Base-by-base conservation (phyloP, 1,284 basidiomycete genomes). In the Ustilago shanxiensis region DNA sequence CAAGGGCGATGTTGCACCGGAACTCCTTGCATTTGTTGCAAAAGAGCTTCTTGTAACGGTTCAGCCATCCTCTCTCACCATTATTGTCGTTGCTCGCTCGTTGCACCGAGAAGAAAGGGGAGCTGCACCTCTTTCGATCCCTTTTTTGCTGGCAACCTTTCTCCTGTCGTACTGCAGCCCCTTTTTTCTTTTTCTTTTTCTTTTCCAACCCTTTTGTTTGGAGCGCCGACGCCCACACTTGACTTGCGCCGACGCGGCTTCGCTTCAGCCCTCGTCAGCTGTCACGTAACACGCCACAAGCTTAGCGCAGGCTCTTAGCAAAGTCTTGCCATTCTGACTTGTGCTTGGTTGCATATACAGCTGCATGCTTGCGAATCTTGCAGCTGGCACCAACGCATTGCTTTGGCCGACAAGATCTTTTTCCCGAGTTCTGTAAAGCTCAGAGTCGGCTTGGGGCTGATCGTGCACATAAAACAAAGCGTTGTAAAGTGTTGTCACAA, bases 191-290 rank as follows among this genome's bases (percentile, higher is more conserved):
- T 45, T 22, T 39, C 45, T 39, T 53, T 58, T 31, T 20, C n/a
- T n/a, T n/a, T n/a, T n/a, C n/a, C n/a, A n/a, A n/a, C n/a, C n/a
- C n/a, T 29, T 59, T 49, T 59, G 45, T 59, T 59, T 59, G 57
- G 24, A 29, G 45, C 26, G 45, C 29, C 57, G 57, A 35, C 47
- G 47, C 50, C 49, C 8, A 28, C 22, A 22, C 44, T 22, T 29
- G 33, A 35, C 13, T 22, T 22, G 47, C 45, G 47, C 45, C 45
- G 26, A 50, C 31, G 45, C n/a, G 6, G 37, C n/a, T 44, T 35
- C 16, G 49, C 24, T 24, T 49, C 58, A 49, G 47, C 47, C 47
- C 20, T 26, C 22, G 22, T 60, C 50, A 44, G 58, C 49, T 52
- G 50, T 51, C 58, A 60, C 59, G 24, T 28, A 22, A 49, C 47